Evolutionary conservation across 225 moss, liverwort and hornwort genomes (phyloP), one percentile per base, ranked within the genome.

Genomic region (Lunularia cruciata): DNA sequence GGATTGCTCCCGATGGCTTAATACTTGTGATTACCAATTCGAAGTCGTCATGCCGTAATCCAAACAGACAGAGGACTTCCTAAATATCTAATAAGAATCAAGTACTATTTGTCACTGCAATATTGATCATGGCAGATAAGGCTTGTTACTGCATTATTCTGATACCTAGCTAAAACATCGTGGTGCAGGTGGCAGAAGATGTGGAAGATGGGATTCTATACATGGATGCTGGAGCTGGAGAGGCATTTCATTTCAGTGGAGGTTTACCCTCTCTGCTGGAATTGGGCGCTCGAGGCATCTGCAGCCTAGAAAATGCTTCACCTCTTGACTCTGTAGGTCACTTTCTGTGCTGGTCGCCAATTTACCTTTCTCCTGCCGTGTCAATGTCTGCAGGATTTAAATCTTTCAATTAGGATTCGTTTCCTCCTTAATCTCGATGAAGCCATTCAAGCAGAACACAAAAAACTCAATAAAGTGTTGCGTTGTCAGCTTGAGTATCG

Each of bases 301-400:
- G 94, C 76, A 86, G 94, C 83, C 81, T 95, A 81, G 91, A 95
- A 72, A 88, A 89, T 57, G 91, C 94, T 47, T 95, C 91, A 26
- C 82, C 87, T 46, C 86, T 89, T 81, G 94, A 95, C 77, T 87
- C 85, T 67, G 94, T 94, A 94, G 19, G 83, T 79, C 5, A 42
- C 53, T 64, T 60, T 51, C 46, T 70, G 4, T 33, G 13, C 68
- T 52, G 18, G 33, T 4, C n/a, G 8, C 25, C 57, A 51, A 13
- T 3, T 33, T 37, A 26, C 51, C 37, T 40, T 18, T 72, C 22
- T 28, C 72, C 4, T n/a, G n/a, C n/a, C n/a, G n/a, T n/a, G n/a
- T n/a, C n/a, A n/a, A n/a, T n/a, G n/a, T n/a, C n/a, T n/a, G n/a
- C n/a, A n/a, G n/a, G n/a, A n/a, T n/a, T n/a, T n/a, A n/a, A n/a